These are phyloP conservation scores for Plasmodium berghei DNA, from an alignment of 169 alveolate species.

Conservation along the genomic window DNA sequence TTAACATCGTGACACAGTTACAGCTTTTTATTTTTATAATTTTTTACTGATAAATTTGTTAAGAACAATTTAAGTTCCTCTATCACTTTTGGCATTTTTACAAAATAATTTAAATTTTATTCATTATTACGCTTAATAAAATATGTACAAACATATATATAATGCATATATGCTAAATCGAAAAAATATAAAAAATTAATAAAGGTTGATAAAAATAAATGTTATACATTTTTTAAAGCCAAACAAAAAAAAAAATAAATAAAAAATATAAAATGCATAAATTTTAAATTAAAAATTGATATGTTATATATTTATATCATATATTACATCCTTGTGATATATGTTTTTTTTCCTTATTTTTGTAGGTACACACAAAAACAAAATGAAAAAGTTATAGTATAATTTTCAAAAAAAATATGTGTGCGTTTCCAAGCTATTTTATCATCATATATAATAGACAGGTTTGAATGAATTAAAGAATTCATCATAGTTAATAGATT, in stretches of 20 bases:
- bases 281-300: too few species aligned
- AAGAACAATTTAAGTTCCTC: constrained; percentile 65
- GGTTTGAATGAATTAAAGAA: constrained; percentile 80
- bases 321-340: too few species aligned
- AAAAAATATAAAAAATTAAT: too few species aligned
- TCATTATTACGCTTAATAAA: too few species aligned
- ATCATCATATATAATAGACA: constrained; percentile 48
- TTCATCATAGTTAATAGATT: constrained; percentile 78
- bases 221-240: background rate
- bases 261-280: too few species aligned
- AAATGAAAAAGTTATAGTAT: background rate
- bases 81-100: constrained; percentile 53
- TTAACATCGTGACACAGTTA: background rate
- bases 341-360: too few species aligned
- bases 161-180: too few species aligned
- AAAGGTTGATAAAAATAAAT: background rate
- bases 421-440: background rate
- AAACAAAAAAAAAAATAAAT: background rate
- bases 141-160: too few species aligned
- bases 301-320: too few species aligned
- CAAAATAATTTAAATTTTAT: background rate
- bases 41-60: constrained; percentile 33
- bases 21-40: constrained; percentile 6
- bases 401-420: background rate
- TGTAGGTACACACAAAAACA: background rate